Evolutionary conservation across 495 filamentous ascomycete genomes (phyloP), one percentile per base, ranked within the genome.

Genomic region (Sphaerosporella brunnea): DNA sequence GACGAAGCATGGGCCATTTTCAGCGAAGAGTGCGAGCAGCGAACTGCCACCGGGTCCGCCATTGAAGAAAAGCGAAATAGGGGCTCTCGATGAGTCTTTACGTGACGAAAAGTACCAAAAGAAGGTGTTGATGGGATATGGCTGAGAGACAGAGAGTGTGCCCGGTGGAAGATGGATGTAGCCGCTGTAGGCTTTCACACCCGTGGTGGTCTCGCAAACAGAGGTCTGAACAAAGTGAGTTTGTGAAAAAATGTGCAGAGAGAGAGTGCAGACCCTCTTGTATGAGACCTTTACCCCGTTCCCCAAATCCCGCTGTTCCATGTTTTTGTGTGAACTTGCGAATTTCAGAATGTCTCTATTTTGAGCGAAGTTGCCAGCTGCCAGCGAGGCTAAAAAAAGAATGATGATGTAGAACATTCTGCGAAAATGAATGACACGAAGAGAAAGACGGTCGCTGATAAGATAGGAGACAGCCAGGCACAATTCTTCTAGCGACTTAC

Each of bases 41-140:
- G 75, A 80, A 50, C 76, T 68, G 35, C 65, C 59, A 30, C 69
- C 77, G 3, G 77, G 74, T 5, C 77, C 77, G 50, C 77, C 77
- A 63, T 78, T 78, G 55, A 82, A 66, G 75, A 74, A 82, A 82
- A 73, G 2, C 74, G 74, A 18, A 80, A 63, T 32, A 21, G 73
- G 71, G 3, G 72, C 69, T 24, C 72, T 73, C 37, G 65, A 52
- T 0, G 73, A 68, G 39, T 73, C 68, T 20, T 74, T 66, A 21
- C 77, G 66, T 0, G 75, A 73, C 50, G 74, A 77, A 49, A 84
- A 72, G 55, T 80, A 84, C 80, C 78, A 83, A 62, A 83, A 83
- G 53, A 80, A 82, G 15, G 71, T 80, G 58, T 84, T 81, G 46
- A 78, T 77, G 16, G 75, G 67, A 54, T 78, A 81, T 15, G 36